phyloP scores from a whole-genome alignment of 2,329 filamentous ascomycete species.

The Penicillium sp. region DNA sequence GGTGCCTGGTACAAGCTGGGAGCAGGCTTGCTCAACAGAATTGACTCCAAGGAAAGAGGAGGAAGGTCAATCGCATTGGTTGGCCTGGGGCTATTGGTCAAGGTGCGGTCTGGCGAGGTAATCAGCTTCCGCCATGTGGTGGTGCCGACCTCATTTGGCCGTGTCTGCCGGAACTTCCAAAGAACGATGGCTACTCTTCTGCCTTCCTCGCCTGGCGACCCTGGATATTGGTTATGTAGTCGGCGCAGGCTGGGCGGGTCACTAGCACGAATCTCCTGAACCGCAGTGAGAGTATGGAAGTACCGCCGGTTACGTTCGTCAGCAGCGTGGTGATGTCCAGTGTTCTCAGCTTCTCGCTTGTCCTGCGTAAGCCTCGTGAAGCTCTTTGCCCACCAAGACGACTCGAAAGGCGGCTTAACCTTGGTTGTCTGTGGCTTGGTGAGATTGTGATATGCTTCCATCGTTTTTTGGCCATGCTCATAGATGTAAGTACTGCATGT shows the following conservation, averaged over 20 bases:
- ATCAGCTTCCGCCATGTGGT: conserved; percentile 52
- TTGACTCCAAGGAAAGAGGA: conserved; percentile 42
- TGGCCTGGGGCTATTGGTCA: conserved; percentile 44
- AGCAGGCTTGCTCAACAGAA: conserved; percentile 38
- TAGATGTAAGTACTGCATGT: conserved; percentile 50
- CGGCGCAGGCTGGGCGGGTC: conserved; percentile 31
- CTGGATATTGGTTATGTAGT: conserved; percentile 33
- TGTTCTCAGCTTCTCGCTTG: conserved; percentile 44
- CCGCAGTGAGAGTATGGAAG: conserved; percentile 49
- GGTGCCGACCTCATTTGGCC: conserved; percentile 44
- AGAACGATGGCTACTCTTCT: conserved; percentile 50
- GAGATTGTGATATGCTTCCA: conserved; percentile 40
- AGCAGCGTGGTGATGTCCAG: conserved; percentile 38
- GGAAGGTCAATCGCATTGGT: conserved; percentile 39
- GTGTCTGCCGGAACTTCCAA: conserved; percentile 54
- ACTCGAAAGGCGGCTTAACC: conserved; percentile 50
- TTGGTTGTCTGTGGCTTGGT: conserved; percentile 42
- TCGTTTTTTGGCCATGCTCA: conserved; percentile 38
- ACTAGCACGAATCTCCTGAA: conserved; percentile 51
- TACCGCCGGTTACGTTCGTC: conserved; percentile 43
- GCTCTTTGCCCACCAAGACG: conserved; percentile 50
- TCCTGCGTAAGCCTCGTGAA: conserved; percentile 50
- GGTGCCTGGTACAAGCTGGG: conserved; percentile 38
- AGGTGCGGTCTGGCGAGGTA: conserved; percentile 41
- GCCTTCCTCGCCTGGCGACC: conserved; percentile 33